Evolutionary conservation across 495 filamentous ascomycete genomes (phyloP).

Genomic region (Evernia prunastri): DNA sequence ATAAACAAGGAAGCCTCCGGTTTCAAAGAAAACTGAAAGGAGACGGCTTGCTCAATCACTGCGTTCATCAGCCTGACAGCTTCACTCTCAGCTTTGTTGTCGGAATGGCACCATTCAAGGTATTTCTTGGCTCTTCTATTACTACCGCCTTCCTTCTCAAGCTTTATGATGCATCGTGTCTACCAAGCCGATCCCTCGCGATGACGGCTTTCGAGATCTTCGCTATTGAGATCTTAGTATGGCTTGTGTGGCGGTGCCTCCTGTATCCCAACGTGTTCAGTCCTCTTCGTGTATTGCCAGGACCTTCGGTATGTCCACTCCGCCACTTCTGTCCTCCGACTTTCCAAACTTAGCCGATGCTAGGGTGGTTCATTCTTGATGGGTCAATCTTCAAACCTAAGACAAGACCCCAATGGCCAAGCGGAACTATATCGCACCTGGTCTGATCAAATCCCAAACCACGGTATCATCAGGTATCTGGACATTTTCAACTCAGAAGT

Average conservation of each 20-base stretch:
- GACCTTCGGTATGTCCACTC: neutral
- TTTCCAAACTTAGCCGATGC: neutral
- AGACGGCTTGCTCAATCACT: no score
- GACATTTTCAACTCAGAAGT: conserved; percentile 58
- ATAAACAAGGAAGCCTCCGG: no score
- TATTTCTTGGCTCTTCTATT: neutral
- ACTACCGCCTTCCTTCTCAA: neutral
- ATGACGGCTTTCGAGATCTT: neutral
- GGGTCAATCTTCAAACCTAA: neutral
- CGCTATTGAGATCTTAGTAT: neutral
- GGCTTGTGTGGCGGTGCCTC: conserved; percentile 1
- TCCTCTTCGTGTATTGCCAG: neutral
- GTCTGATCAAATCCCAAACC: neutral
- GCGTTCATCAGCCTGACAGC: neutral
- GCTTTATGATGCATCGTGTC: neutral
- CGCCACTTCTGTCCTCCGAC: neutral
- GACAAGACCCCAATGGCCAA: neutral
- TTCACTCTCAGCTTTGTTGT: neutral
- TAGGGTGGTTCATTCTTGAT: neutral
- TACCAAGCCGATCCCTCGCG: neutral
- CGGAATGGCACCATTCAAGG: neutral
- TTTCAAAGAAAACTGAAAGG: no score
- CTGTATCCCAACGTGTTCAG: neutral
- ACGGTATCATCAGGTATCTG: conserved; percentile 10
- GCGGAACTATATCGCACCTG: neutral